These are phyloP conservation scores for Pythium dissimile DNA, from an alignment of 352 stramenopile species.

Conservation along the genomic window DNA sequence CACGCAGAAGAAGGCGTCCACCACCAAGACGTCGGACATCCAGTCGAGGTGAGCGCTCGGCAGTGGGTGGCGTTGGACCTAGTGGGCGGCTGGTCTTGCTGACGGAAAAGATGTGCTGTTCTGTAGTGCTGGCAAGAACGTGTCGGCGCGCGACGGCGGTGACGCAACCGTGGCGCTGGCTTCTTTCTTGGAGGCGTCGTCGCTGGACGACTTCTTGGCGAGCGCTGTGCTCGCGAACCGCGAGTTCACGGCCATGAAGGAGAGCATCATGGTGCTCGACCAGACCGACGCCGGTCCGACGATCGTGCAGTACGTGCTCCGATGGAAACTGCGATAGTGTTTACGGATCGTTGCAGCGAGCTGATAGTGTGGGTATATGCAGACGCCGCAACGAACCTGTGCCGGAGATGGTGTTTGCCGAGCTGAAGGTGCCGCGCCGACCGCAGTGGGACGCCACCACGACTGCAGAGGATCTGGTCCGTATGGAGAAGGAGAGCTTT, in stretches of 20 bases:
- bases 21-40: conserved; percentile 64
- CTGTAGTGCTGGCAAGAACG: conserved; percentile 71
- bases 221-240: conserved; percentile 89
- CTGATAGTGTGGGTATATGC: not conserved
- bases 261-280: conserved; percentile 83
- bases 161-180: conserved; percentile 77
- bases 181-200: conserved; percentile 85
- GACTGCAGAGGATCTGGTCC: conserved; percentile 95
- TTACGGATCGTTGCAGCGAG: not conserved
- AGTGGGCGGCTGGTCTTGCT: not conserved
- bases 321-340: not conserved
- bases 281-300: conserved; percentile 47
- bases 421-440: conserved; percentile 96
- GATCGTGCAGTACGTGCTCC: conserved; percentile 57
- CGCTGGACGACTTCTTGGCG: conserved; percentile 92
- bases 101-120: not conserved
- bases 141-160: conserved; percentile 76
- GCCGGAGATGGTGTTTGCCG: conserved; percentile 89
- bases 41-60: conserved; percentile 50
- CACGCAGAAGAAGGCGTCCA: conserved; percentile 74
- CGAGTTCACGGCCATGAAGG: conserved; percentile 90
- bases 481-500: conserved; percentile 96
- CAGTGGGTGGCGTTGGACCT: not conserved
- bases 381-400: conserved; percentile 54
- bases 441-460: conserved; percentile 94